Evolutionary conservation across 306 rosid species (phyloP), one percentile per base, ranked within the genome.

Genomic region (Begonia fuchsioides): DNA sequence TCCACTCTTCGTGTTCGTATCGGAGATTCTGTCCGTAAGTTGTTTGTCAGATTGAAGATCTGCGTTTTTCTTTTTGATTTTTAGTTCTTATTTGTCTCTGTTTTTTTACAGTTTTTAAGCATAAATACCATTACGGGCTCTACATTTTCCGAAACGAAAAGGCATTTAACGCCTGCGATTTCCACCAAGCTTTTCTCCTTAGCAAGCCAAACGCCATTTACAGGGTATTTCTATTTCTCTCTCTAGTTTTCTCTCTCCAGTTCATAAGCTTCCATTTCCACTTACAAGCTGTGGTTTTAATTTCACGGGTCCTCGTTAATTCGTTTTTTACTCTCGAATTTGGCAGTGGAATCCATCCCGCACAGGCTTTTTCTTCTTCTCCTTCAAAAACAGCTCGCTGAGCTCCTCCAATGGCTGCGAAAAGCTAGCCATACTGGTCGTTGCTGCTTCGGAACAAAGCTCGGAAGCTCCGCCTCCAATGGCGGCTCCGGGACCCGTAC

Each of bases 341-440:
- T 45, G 15, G 32, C 68, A 87, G 97, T 88, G 97, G 97, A 79
- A 84, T 66, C 97, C 97, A 64, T 88, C 95, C 38, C 78, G 97
- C 12, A 65, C 61, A 44, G 97, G 97, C 11, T 61, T 69, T 68
- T 88, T 88, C 80, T 84, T 74, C 82, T 88, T 88, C 50, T 39
- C 80, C 53, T 88, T 88, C 95, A 73, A 61, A 71, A 72, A 84
- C 53, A 84, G 76, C 47, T 59, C 90, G 12, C 53, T 54, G 10
- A 74, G 55, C 51, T 56, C 82, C 15, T 84, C 95, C 65, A 64
- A 75, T 61, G 82, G 62, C 47, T 66, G 82, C 32, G 68, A 76
- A 32, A 88, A 79, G 84, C 68, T 78, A n/a, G 90, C 93, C 50
- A 66, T 88, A 49, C 61, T 64, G 63, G 97, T 88, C 2, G 39